Conservation (phyloP, 768 basidiomycete species). For the Mycena galopus region DNA sequence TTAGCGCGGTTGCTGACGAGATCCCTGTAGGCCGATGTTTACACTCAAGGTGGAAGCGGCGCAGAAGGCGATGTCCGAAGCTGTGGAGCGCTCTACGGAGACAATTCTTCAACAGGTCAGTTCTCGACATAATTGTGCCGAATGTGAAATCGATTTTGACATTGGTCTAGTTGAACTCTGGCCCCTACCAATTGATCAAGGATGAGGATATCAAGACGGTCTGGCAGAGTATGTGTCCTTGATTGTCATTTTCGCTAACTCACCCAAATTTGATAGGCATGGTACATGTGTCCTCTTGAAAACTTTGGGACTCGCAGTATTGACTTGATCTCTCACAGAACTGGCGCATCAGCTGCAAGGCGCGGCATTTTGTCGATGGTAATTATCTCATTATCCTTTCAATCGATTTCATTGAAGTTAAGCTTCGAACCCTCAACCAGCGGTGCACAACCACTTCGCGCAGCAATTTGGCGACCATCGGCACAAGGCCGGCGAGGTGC, state of each 20-base stretch:
- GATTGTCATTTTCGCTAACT: background rate
- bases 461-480: slow-evolving; percentile 34
- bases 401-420: no score
- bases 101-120: slow-evolving; percentile 32
- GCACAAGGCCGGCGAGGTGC: slow-evolving; percentile 6
- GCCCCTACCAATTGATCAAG: slow-evolving; percentile 36
- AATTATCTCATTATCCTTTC: background rate
- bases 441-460: slow-evolving; percentile 38
- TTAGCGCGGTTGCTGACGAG: background rate
- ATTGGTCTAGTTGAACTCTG: slow-evolving; percentile 28
- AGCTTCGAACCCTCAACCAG: slow-evolving; percentile 20
- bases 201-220: slow-evolving; percentile 38
- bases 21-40: slow-evolving; percentile 22
- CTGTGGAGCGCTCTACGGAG: slow-evolving; percentile 31
- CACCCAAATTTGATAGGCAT: slow-evolving; percentile 4
- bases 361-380: slow-evolving; percentile 39
- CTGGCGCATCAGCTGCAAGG: slow-evolving; percentile 38
- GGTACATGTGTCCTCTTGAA: no score
- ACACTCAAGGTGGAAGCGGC: slow-evolving; percentile 31
- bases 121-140: no score
- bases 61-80: slow-evolving; percentile 34
- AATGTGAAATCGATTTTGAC: background rate
- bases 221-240: slow-evolving; percentile 27
- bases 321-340: no score
- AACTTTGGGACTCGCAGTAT: no score